Percentiles rank a stretch among this genome's conserved stretches.
Evolutionary conservation across 176 grass and related monocot genomes (phyloP).

Genomic region (Oryza glaberrima): DNA sequence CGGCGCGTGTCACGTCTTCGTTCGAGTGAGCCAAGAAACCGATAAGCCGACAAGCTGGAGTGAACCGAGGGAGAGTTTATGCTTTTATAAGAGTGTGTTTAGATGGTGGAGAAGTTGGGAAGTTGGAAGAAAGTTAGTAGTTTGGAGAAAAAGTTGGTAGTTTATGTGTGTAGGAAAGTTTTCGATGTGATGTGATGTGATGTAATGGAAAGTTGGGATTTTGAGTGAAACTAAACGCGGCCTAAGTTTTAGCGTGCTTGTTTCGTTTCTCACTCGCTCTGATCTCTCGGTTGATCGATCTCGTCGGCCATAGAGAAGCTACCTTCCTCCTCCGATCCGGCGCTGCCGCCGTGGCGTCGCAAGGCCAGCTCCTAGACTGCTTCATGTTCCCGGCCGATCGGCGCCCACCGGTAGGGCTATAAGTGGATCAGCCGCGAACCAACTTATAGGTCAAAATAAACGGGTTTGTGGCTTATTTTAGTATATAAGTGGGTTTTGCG

Average conservation of each 20-base stretch:
- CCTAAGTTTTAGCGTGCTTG: background rate
- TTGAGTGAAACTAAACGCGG: no score
- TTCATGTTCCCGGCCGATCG: slow-evolving; percentile 56
- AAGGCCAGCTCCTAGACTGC: slow-evolving; percentile 48
- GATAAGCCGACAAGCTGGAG: background rate
- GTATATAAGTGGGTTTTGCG: no score
- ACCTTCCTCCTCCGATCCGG: slow-evolving; percentile 19
- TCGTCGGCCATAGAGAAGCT: slow-evolving; percentile 53
- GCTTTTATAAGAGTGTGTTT: background rate
- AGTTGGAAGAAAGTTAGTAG: no score
- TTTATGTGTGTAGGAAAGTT: no score
- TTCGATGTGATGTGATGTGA: no score
- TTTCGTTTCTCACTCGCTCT: background rate
- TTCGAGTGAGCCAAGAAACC: background rate
- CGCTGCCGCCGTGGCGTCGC: background rate
- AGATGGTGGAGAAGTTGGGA: no score
- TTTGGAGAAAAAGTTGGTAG: no score
- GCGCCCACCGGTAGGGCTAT: slow-evolving; percentile 21
- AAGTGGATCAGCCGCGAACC: no score
- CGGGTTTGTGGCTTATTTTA: no score
- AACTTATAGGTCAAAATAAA: no score
- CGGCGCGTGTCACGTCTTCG: background rate
- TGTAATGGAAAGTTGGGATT: no score
- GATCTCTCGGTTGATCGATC: background rate
- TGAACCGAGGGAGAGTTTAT: background rate